phyloP scores from a whole-genome alignment of 352 stramenopile genomes.

The Pythium insidiosum region DNA sequence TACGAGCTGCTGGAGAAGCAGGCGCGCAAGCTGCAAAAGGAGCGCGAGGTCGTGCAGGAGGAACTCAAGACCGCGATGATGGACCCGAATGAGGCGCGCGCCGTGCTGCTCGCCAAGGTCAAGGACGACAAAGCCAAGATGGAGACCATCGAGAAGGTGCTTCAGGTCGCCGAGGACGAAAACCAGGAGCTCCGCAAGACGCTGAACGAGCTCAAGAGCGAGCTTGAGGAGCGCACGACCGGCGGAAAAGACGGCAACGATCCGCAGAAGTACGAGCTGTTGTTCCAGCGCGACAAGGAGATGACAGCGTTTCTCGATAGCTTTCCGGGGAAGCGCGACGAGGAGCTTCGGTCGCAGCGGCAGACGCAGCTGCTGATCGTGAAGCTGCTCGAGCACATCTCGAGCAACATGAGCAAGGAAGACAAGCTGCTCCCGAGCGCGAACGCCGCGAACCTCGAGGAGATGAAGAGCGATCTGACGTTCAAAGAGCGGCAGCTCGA shows the following conservation, averaged over 20 bases:
- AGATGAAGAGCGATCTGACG: constrained; percentile 84
- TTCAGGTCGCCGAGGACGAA: constrained; percentile 42
- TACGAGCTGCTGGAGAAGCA: constrained; percentile 69
- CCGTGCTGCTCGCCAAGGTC: constrained; percentile 76
- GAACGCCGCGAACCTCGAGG: constrained; percentile 57
- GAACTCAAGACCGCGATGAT: constrained; percentile 84
- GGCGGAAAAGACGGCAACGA: constrained; percentile 56
- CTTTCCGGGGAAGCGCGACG: constrained; percentile 68
- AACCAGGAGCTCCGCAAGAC: constrained; percentile 48
- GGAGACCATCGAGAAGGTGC: constrained; percentile 54
- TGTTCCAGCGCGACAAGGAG: constrained; percentile 87
- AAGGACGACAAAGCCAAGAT: constrained; percentile 85
- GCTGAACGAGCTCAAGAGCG: constrained; percentile 41
- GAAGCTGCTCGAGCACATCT: constrained; percentile 89
- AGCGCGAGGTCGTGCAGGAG: constrained; percentile 68
- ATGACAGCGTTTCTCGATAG: constrained; percentile 87
- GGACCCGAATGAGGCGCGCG: constrained; percentile 81
- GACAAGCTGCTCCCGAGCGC: constrained; percentile 65
- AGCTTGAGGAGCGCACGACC: constrained; percentile 57
- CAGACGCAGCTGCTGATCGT: constrained; percentile 77
- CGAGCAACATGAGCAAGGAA: constrained; percentile 48
- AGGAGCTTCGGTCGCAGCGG: constrained; percentile 44
- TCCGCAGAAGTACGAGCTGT: constrained; percentile 78
- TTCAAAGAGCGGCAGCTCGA: constrained; percentile 93
- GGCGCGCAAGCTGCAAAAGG: constrained; percentile 57